Base-by-base conservation (phyloP, 139 green algal species). In the Nannochloris sp. region DNA sequence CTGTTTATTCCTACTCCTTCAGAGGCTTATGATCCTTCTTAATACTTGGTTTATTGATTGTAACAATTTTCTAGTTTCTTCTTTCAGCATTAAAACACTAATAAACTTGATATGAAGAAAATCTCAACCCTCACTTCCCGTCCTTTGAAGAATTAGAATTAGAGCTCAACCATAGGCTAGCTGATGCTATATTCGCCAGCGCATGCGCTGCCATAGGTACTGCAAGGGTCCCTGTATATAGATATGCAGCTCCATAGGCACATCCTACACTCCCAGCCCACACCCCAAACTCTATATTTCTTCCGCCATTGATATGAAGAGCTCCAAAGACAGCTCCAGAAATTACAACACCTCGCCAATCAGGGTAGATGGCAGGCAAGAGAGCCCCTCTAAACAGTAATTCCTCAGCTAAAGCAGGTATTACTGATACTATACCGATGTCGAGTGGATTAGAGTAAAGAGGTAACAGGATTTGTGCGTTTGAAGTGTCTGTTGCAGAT, bases 361-460 rank as follows among this genome's bases (percentile, higher is more conserved):
- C 87, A 1, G 84, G 77, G 10, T 76, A 81, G 7, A 81, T 73
- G 8, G 77, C 85, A 1, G 88, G 87, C 7, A 95, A 78, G 39
- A 95, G 75, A 0, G 78, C 83, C 4, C 87, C 83, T 13, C 88
- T 64, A 58, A 95, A 95, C 13, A 95, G 70, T 23, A 91, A 54
- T 75, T 95, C 87, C 71, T 95, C 87, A 24, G 69, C 65, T 0
- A 85, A 30, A 0, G 78, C 87, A 0, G 78, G 77, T 35, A 89
- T 59, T 7, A 57, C 27, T 6, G 72, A 72, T 23, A 95, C 75
- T 44, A 78, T 39, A 23, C 79, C 12, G 2, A 93, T 30, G 37
- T 95, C 87, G 4, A 67, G 6, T 5, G 67, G 65, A 7, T 24
- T 37, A 9, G n/a, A 15, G 12, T 19, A 27, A 45, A 94, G 72